phyloP scores from a whole-genome alignment of 768 basidiomycete genomes.

The Leccinum sublutescens region DNA sequence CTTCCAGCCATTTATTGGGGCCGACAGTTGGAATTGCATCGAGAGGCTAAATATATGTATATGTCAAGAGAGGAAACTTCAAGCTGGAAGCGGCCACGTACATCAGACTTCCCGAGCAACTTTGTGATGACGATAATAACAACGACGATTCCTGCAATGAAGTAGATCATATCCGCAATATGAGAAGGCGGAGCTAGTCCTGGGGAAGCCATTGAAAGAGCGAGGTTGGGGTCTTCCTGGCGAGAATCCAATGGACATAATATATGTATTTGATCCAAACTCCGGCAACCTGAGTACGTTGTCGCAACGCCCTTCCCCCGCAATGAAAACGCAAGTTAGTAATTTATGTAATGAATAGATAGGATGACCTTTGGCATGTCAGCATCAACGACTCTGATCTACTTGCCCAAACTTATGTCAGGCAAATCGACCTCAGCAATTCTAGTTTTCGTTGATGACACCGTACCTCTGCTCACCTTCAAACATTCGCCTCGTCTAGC shows the following conservation, averaged over 20 bases:
- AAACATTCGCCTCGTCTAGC: background rate
- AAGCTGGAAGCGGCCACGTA: background rate
- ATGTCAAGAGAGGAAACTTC: background rate
- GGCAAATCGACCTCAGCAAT: background rate
- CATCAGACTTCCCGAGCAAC: background rate
- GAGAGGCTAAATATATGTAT: background rate
- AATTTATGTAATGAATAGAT: background rate
- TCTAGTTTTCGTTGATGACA: background rate
- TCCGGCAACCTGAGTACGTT: background rate
- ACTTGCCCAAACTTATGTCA: background rate
- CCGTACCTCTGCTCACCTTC: background rate
- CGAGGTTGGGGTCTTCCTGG: background rate
- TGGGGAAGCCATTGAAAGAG: background rate
- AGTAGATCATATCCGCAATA: background rate
- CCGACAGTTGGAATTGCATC: background rate
- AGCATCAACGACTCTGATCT: background rate
- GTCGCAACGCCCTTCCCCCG: background rate
- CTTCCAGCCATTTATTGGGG: constrained; percentile 36
- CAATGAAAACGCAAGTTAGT: background rate
- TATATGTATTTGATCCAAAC: background rate
- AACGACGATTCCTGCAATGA: background rate
- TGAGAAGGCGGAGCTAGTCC: background rate
- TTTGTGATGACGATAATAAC: background rate
- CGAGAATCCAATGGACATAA: background rate
- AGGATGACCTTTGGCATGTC: background rate